Evolutionary conservation across 352 stramenopile genomes (phyloP), one percentile per base, ranked within the genome.

Genomic region (Phytophthora brassicae): DNA sequence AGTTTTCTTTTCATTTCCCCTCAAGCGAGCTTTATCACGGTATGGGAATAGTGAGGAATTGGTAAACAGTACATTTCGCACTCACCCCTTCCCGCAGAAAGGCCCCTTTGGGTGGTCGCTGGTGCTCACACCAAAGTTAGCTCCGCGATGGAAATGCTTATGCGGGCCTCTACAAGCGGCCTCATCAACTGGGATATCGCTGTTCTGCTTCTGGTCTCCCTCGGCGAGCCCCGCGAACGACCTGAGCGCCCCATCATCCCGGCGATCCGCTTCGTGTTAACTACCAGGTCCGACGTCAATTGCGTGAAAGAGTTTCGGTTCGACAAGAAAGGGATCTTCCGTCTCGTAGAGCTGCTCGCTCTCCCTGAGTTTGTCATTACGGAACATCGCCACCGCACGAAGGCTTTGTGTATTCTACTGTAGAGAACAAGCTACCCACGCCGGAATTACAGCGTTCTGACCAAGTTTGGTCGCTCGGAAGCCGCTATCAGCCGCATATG

Each of bases 301-400:
- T 31, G 3, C 14, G 7, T 22, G 7, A 35, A 55, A 14, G 33
- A 62, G 12, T 62, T 55, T 29, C 29, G 44, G 2, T 62, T 62
- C 33, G 22, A 47, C 9, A 35, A 49, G 1, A n/a, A 35, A 2
- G 54, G 44, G 3, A 17, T 62, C 6, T 17, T 12, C 0, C 31
- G 36, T 6, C 44, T 62, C n/a, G 54, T 14, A 4, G 1, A 11
- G 11, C 13, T 62, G 1, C 48, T 62, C 35, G 23, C 33, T 1
- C 45, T 63, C 23, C 45, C 35, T 22, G 45, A 23, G 12, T 7
- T 38, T 3, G 12, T 63, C 1, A 22, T 63, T 4, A 56, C 44
- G 1, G 35, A 63, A 6, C 20, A 20, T 14, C 28, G 24, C 9
- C 2, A 8, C 3, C 6, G 3, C 6, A 24, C 43, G 28, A 45